phyloP scores from a whole-genome alignment of 164 flowering plant species.

The Santalum album region DNA sequence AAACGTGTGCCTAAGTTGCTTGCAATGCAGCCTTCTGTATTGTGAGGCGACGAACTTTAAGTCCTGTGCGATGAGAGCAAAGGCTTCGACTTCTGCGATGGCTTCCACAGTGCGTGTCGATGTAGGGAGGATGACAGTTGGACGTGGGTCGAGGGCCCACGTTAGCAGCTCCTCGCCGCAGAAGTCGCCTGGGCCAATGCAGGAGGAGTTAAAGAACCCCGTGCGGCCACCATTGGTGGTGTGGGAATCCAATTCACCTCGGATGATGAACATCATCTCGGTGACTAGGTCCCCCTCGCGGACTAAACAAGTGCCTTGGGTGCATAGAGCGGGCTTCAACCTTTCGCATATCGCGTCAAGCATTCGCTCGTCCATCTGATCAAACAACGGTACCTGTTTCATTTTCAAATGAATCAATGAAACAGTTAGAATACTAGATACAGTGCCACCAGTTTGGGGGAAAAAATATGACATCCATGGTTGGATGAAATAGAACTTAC shows the following conservation, averaged over 20 bases:
- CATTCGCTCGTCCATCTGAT: slow-evolving; percentile 41
- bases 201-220: slow-evolving; percentile 39
- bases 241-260: slow-evolving; percentile 38
- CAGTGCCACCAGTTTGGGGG: no score
- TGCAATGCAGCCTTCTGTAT: slow-evolving; percentile 37
- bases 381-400: slow-evolving; percentile 49
- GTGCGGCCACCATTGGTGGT: slow-evolving; percentile 50
- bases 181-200: slow-evolving; percentile 44
- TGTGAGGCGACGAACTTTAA: slow-evolving; percentile 48
- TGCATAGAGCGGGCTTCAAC: slow-evolving; percentile 33
- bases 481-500: slow-evolving; percentile 16
- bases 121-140: slow-evolving; percentile 28
- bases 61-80: slow-evolving; percentile 40
- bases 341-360: slow-evolving; percentile 55
- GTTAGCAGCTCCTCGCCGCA: slow-evolving; percentile 61
- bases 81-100: slow-evolving; percentile 45
- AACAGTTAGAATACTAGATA: no score
- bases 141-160: slow-evolving; percentile 45
- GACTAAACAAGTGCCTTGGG: slow-evolving; percentile 25
- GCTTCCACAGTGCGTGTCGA: slow-evolving; percentile 52
- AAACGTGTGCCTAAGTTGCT: slow-evolving; percentile 31
- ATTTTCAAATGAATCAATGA: no score
- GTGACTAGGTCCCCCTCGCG: slow-evolving; percentile 55
- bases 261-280: slow-evolving; percentile 47
- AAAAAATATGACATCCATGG: no score